These are phyloP conservation scores for Lyophyllum atratum DNA, from an alignment of 768 basidiomycete species.

Conservation along the genomic window DNA sequence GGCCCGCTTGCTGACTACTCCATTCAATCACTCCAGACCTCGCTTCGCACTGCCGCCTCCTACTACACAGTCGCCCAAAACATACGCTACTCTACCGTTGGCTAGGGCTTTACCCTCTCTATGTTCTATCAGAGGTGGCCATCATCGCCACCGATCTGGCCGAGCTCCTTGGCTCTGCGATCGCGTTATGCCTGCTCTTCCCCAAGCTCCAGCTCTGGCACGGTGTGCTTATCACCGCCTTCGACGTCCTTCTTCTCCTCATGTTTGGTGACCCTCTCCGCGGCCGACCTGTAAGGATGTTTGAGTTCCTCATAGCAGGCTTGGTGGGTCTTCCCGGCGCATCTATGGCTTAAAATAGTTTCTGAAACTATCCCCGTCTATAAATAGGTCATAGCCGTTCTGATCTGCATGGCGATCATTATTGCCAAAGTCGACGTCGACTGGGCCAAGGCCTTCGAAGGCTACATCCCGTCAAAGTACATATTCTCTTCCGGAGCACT, in stretches of 20 bases:
- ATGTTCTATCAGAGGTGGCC: slow-evolving; percentile 64
- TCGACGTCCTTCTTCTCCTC: slow-evolving; percentile 72
- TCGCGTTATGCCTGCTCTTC: slow-evolving; percentile 76
- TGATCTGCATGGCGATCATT: slow-evolving; percentile 79
- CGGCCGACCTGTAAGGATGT: slow-evolving; percentile 64
- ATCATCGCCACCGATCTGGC: slow-evolving; percentile 81
- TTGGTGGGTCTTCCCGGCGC: slow-evolving; percentile 45
- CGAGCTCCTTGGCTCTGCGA: slow-evolving; percentile 81
- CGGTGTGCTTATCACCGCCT: slow-evolving; percentile 66
- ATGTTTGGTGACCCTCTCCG: slow-evolving; percentile 70
- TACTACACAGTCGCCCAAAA: slow-evolving; percentile 65
- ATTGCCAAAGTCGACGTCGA: slow-evolving; percentile 69
- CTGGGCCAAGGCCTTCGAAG: slow-evolving; percentile 75
- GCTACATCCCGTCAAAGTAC: slow-evolving; percentile 72
- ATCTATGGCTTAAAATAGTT: neutral
- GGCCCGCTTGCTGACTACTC: neutral
- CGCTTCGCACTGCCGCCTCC: slow-evolving; percentile 59
- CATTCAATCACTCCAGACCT: slow-evolving; percentile 34
- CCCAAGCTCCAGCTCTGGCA: slow-evolving; percentile 70
- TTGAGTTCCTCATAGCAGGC: slow-evolving; percentile 64
- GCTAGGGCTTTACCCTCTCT: slow-evolving; percentile 66
- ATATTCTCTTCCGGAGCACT: slow-evolving; percentile 57
- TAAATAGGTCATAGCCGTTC: slow-evolving; percentile 62
- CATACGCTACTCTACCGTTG: slow-evolving; percentile 59
- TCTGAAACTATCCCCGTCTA: slow-evolving; percentile 9